Percentiles rank a stretch among this genome's conserved stretches.
These are phyloP conservation scores for Lanmaoa rubissima DNA, from an alignment of 768 basidiomycete species.

Conservation along the genomic window DNA sequence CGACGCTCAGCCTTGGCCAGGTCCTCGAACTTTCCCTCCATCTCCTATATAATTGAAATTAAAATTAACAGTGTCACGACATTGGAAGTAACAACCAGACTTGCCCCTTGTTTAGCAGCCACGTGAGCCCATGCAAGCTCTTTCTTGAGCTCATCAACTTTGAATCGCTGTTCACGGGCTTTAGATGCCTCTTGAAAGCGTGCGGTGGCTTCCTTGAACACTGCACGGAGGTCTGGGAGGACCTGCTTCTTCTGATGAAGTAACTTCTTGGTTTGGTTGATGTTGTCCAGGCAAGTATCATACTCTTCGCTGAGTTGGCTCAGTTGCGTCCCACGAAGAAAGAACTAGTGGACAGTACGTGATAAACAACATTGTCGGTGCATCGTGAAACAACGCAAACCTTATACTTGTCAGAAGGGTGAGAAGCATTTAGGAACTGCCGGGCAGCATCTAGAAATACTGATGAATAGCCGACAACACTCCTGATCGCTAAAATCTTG, in stretches of 20 bases:
- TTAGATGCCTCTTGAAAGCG: slow-evolving; percentile 73
- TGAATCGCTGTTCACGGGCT: slow-evolving; percentile 67
- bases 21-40: slow-evolving; percentile 41
- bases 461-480: neutral
- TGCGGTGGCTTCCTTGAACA: slow-evolving; percentile 52
- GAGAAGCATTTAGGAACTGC: slow-evolving; percentile 83
- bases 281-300: slow-evolving; percentile 68
- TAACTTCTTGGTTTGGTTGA: slow-evolving; percentile 62
- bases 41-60: slow-evolving; percentile 34
- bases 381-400: slow-evolving; percentile 38
- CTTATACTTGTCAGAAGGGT: slow-evolving; percentile 84
- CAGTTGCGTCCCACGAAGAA: slow-evolving; percentile 91
- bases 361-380: neutral
- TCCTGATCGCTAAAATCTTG: slow-evolving; percentile 14
- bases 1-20: slow-evolving; percentile 39
- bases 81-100: slow-evolving; percentile 18
- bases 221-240: slow-evolving; percentile 69
- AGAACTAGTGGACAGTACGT: slow-evolving; percentile 57
- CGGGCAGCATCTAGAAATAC: slow-evolving; percentile 34
- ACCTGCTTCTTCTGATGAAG: slow-evolving; percentile 71
- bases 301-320: slow-evolving; percentile 88
- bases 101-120: slow-evolving; percentile 60
- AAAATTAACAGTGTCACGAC: neutral
- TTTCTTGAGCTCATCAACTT: slow-evolving; percentile 67
- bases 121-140: slow-evolving; percentile 91